Evolutionary conservation across 1,284 basidiomycete genomes (phyloP).

Genomic region (Leccinum olivaceoglutinosum): DNA sequence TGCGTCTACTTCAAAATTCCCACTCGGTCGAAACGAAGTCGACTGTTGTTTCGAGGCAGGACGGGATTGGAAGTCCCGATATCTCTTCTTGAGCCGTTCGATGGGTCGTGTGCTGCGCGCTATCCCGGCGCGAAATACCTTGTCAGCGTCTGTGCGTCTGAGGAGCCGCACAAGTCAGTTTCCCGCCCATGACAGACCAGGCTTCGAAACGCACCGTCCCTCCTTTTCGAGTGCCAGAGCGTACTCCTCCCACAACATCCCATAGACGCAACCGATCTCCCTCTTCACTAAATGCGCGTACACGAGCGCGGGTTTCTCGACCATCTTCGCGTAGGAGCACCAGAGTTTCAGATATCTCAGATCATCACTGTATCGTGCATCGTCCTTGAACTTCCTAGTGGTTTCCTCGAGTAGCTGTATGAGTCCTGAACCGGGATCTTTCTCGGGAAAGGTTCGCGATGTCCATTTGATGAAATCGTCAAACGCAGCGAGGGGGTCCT

Average conservation of each 20-base stretch:
- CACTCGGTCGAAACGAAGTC: constrained; percentile 20
- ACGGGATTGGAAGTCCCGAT: constrained; percentile 74
- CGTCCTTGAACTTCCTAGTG: constrained; percentile 74
- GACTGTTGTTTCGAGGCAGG: constrained; percentile 30
- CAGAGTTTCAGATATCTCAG: constrained; percentile 86
- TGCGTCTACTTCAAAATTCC: constrained; percentile 30
- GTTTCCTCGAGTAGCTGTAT: constrained; percentile 70
- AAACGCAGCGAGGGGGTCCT: constrained; percentile 55
- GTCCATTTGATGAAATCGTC: constrained; percentile 64
- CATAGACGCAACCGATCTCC: constrained; percentile 75
- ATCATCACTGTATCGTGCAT: constrained; percentile 80
- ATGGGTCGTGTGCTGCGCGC: constrained; percentile 76
- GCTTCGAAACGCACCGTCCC: constrained; percentile 55
- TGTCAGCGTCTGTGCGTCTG: constrained; percentile 76
- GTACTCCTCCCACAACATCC: constrained; percentile 84
- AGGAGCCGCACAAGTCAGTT: constrained; percentile 12
- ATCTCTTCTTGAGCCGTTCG: constrained; percentile 80
- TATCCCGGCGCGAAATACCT: constrained; percentile 82
- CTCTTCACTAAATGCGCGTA: constrained; percentile 74
- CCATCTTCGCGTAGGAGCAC: constrained; percentile 73
- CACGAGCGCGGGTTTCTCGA: constrained; percentile 52
- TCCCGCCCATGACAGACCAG: constrained; percentile 1
- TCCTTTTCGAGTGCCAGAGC: constrained; percentile 69
- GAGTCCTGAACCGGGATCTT: constrained; percentile 51
- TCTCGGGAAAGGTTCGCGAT: constrained; percentile 40